Evolutionary conservation across 2,329 filamentous ascomycete genomes (phyloP).

Genomic region (Truncatella angustata): DNA sequence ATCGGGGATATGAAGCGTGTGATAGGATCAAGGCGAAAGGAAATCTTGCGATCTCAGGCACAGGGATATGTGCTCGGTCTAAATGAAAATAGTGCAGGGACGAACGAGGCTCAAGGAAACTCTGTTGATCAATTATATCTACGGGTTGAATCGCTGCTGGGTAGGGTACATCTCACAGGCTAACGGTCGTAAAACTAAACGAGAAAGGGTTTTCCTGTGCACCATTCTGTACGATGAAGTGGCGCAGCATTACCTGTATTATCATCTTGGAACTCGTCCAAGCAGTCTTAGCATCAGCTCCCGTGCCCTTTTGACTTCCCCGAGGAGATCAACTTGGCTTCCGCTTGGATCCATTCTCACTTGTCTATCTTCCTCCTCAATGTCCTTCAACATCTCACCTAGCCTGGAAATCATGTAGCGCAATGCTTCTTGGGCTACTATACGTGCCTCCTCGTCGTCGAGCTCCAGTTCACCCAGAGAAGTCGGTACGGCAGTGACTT

Average conservation of each 20-base stretch:
- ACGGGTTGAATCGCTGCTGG: not conserved
- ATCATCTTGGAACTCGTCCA: not conserved
- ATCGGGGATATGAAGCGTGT: not conserved
- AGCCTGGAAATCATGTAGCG: not conserved
- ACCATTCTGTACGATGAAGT: no score
- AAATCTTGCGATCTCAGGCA: not conserved
- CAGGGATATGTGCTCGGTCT: not conserved
- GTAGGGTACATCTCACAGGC: not conserved
- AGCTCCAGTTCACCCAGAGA: not conserved
- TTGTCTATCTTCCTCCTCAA: not conserved
- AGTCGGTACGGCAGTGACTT: not conserved
- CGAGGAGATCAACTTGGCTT: not conserved
- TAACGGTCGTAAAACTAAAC: not conserved
- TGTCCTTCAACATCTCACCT: not conserved
- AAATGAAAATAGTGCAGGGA: not conserved
- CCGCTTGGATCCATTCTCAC: not conserved
- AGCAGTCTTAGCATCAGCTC: not conserved
- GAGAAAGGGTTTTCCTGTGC: no score
- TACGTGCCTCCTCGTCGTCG: not conserved
- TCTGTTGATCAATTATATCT: not conserved
- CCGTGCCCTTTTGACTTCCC: not conserved
- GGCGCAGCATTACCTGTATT: not conserved
- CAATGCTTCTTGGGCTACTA: not conserved
- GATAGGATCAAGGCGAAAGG: not conserved
- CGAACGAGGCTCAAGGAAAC: not conserved